Evolutionary conservation across 768 basidiomycete species (phyloP), one percentile per base, ranked within the genome.

Genomic region (Leccinum variicolor): DNA sequence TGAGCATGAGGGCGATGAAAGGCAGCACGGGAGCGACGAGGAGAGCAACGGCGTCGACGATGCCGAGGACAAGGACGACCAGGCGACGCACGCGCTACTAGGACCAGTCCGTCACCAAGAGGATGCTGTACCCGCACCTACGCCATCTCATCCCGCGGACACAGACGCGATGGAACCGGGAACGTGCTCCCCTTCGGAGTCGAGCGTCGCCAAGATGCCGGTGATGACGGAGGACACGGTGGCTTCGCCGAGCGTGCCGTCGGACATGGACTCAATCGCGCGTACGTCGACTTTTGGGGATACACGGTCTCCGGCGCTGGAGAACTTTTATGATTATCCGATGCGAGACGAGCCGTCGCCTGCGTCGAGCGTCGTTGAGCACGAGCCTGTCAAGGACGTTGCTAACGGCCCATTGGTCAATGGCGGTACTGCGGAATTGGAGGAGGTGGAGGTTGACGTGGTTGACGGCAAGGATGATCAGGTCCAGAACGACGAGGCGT

Each of bases 21-120:
- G 61, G 8, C 70, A 75, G 11, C 65, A 71, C 36, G 74, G 74
- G 52, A 76, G 75, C 34, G 75, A 74, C 14, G 76, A 72, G 0
- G 79, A 74, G 23, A 77, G 76, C 14, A 75, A 74, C 6, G 72
- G 69, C 2, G 75, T 75, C 1, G 76, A 74, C 0, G 74, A 67
- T 0, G 74, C 3, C 5, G 21, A 45, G 10, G 73, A 74, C 1
- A 73, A 68, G 3, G 70, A 62, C 0, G 73, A 75, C 1, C 73
- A 56, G 41, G 59, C 62, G 28, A 72, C 69, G 4, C 62, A 63
- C 7, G 73, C 71, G 23, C 51, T 73, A 17, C 60, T 74, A 1
- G 69, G 71, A 13, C 53, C 29, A 3, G 31, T 46, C 2, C 65
- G 36, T 3, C 36, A 6, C 19, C 49, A 46, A 31, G 54, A 59